Evolutionary conservation across 1,284 basidiomycete genomes (phyloP).

Genomic region (Pseudozyma tsukubaensis): DNA sequence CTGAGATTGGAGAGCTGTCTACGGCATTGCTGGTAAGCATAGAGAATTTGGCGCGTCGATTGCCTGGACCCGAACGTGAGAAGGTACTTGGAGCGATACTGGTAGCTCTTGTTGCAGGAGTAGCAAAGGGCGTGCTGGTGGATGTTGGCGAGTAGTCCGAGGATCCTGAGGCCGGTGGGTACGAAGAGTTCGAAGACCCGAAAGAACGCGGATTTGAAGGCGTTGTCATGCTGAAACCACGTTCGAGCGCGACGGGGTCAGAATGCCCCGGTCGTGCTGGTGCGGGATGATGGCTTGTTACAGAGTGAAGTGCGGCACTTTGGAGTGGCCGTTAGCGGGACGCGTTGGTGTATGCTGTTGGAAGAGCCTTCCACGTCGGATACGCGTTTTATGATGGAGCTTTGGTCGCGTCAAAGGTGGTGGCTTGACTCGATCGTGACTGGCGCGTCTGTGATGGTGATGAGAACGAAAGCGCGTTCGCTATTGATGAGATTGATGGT

Average conservation of each 20-base stretch:
- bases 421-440: background rate
- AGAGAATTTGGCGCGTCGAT: slow-evolving; percentile 46
- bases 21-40: slow-evolving; percentile 33
- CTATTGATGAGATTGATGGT: slow-evolving; percentile 1
- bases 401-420: slow-evolving; percentile 13
- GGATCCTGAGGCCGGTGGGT: slow-evolving; percentile 36
- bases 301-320: background rate
- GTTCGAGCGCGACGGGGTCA: slow-evolving; percentile 20
- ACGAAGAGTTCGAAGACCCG: slow-evolving; percentile 24
- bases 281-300: slow-evolving; percentile 2
- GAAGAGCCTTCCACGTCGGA: slow-evolving; percentile 1
- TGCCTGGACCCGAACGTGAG: slow-evolving; percentile 49
- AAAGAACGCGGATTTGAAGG: slow-evolving; percentile 47
- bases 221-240: slow-evolving; percentile 39
- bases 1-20: slow-evolving; percentile 22
- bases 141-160: slow-evolving; percentile 52
- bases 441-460: background rate
- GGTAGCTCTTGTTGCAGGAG: slow-evolving; percentile 45
- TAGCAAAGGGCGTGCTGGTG: slow-evolving; percentile 50
- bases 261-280: slow-evolving; percentile 10
- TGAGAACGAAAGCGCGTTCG: background rate
- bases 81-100: slow-evolving; percentile 50
- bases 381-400: slow-evolving; percentile 5
- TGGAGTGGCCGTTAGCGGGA: background rate
- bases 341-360: slow-evolving; percentile 26